A percentile compares a stretch with the other conserved stretches of the same genome.
Conservation (phyloP, 2,329 filamentous ascomycete genomes). For the Verticillium alfalfae region DNA sequence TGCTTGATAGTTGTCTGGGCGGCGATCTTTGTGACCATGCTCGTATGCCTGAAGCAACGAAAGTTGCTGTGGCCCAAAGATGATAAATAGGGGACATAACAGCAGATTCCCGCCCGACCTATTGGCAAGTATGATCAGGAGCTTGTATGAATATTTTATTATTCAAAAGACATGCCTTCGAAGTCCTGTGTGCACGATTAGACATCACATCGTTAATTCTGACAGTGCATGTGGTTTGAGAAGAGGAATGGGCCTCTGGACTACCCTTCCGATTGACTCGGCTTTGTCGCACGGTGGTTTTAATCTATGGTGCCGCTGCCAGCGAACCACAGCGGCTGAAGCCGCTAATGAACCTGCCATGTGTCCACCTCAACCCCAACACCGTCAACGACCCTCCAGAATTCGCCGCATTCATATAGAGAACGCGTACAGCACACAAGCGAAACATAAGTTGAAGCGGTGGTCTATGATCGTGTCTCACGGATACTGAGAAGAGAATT, state of each 20-base stretch:
- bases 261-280: too few relatives aligned
- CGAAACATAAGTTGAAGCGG: too few relatives aligned
- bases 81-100: constrained; percentile 3
- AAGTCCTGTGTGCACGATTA: too few relatives aligned
- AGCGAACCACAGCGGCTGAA: not conserved
- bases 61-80: constrained; percentile 77
- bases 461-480: too few relatives aligned
- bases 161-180: too few relatives aligned
- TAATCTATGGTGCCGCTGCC: not conserved
- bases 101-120: too few relatives aligned
- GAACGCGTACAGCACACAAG: not conserved
- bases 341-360: not conserved
- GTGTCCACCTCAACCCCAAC: not conserved
- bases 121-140: too few relatives aligned
- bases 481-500: not conserved
- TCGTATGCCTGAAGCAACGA: constrained; percentile 57
- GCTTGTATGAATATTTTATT: too few relatives aligned
- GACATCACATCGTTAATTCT: too few relatives aligned
- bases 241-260: too few relatives aligned
- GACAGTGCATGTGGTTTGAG: too few relatives aligned
- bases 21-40: constrained; percentile 64
- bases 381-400: not conserved
- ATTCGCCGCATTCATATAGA: not conserved
- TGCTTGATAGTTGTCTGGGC: constrained; percentile 63
- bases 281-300: not conserved